These are phyloP conservation scores for Globisporangium takayamanum DNA, from an alignment of 352 stramenopile genomes.

Conservation along the genomic window DNA sequence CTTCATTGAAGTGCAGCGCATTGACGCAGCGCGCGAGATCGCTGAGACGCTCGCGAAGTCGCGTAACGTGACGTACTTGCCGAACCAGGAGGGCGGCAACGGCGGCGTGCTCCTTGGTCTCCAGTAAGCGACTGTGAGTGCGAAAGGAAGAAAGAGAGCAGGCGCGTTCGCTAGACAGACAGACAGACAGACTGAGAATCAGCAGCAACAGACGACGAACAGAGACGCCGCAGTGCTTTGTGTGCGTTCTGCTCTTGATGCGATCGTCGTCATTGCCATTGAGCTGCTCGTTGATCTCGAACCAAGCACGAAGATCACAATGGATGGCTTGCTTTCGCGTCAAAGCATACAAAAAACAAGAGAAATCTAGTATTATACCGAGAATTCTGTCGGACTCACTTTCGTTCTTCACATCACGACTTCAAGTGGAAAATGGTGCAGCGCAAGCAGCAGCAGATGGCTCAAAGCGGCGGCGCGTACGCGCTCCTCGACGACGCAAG, in stretches of 20 bases:
- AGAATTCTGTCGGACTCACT: too few relatives aligned
- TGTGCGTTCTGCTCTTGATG: too few relatives aligned
- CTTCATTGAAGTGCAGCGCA: constrained; percentile 99
- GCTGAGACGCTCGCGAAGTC: constrained; percentile 95
- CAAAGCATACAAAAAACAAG: background rate
- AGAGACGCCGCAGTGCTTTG: background rate
- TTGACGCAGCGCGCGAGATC: constrained; percentile 99
- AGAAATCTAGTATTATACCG: background rate
- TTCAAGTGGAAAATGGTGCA: background rate
- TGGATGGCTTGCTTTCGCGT: too few relatives aligned
- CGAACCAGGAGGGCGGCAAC: constrained; percentile 83
- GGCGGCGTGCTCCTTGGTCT: constrained; percentile 81
- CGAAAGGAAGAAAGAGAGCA: background rate
- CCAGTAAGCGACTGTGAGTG: constrained; percentile 32
- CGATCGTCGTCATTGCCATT: too few relatives aligned
- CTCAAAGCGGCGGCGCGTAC: background rate
- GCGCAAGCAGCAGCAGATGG: background rate
- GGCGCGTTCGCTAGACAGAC: background rate
- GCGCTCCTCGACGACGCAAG: background rate
- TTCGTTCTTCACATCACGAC: background rate
- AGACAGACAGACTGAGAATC: background rate
- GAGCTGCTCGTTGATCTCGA: too few relatives aligned
- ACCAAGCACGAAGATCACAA: too few relatives aligned
- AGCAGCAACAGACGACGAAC: background rate
- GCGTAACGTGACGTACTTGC: constrained; percentile 98